Percentiles rank a stretch among this genome's conserved stretches.
Conservation (phyloP, 2,329 filamentous ascomycete species). For the Microsporum ferrugineum region DNA sequence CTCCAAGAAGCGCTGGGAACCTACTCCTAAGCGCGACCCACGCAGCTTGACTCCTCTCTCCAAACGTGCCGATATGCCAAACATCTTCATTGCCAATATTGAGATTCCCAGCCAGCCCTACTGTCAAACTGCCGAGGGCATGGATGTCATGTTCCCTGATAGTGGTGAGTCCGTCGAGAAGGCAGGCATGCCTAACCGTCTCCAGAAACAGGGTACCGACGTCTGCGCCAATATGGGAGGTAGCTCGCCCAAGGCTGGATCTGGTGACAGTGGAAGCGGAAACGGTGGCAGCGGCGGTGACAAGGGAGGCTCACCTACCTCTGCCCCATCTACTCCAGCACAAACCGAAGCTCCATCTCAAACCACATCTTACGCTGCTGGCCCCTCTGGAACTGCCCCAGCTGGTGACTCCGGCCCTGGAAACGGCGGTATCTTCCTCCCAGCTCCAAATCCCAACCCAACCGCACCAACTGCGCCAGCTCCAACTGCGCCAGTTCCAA, state of each 20-base stretch:
- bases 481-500: conserved; percentile 3
- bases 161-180: conserved; percentile 50
- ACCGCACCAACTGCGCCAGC: conserved; percentile 5
- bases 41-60: conserved; percentile 26
- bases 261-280: conserved; percentile 14
- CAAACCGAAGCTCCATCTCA: conserved; percentile 6
- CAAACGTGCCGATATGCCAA: conserved; percentile 53
- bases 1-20: conserved; percentile 31
- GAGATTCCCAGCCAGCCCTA: conserved; percentile 27
- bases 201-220: conserved; percentile 22
- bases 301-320: conserved; percentile 14
- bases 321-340: conserved; percentile 11
- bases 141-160: conserved; percentile 56
- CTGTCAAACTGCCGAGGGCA: conserved; percentile 45
- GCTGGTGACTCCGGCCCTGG: conserved; percentile 16
- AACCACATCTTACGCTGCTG: conserved; percentile 9
- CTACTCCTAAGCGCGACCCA: conserved; percentile 7
- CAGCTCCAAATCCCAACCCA: neutral
- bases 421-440: conserved; percentile 11
- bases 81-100: conserved; percentile 67
- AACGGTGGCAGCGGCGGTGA: conserved; percentile 15
- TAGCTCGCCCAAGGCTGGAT: conserved; percentile 24
- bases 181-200: conserved; percentile 32
- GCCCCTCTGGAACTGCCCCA: conserved; percentile 10
- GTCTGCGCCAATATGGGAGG: conserved; percentile 22